Conservation (phyloP, 2,329 filamentous ascomycete genomes). For the Cryphonectria nitschkei region DNA sequence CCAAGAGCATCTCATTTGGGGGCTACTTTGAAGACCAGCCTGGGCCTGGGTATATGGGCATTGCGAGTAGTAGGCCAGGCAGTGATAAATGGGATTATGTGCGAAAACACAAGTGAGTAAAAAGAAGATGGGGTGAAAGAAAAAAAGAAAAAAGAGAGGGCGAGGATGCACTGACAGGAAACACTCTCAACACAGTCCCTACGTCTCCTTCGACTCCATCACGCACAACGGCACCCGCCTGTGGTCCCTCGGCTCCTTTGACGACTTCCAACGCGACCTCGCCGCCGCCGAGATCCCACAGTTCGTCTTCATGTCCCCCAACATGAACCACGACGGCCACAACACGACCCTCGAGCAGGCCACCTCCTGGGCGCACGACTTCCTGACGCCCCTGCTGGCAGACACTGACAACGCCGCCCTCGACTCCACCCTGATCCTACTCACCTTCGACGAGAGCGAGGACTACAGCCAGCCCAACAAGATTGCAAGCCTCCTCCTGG, state of each 20-base stretch:
- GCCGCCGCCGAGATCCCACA: conserved; percentile 62
- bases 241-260: conserved; percentile 64
- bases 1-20: conserved; percentile 45
- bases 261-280: conserved; percentile 63
- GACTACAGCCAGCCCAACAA: conserved; percentile 56
- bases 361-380: conserved; percentile 54
- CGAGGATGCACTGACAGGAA: not conserved
- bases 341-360: conserved; percentile 56
- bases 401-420: conserved; percentile 47
- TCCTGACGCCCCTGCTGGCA: conserved; percentile 56
- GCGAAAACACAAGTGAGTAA: conserved; percentile 45
- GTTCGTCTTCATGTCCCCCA: conserved; percentile 65
- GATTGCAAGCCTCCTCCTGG: conserved; percentile 58
- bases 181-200: conserved; percentile 39
- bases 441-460: conserved; percentile 63
- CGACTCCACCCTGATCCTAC: conserved; percentile 57
- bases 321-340: conserved; percentile 70
- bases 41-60: conserved; percentile 51
- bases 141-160: not conserved
- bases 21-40: conserved; percentile 52
- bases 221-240: conserved; percentile 50
- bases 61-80: conserved; percentile 39
- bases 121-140: no score
- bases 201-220: conserved; percentile 48
- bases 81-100: conserved; percentile 43